Conservation (phyloP, 2,329 filamentous ascomycete genomes). For the Stachybotrys echinatus region DNA sequence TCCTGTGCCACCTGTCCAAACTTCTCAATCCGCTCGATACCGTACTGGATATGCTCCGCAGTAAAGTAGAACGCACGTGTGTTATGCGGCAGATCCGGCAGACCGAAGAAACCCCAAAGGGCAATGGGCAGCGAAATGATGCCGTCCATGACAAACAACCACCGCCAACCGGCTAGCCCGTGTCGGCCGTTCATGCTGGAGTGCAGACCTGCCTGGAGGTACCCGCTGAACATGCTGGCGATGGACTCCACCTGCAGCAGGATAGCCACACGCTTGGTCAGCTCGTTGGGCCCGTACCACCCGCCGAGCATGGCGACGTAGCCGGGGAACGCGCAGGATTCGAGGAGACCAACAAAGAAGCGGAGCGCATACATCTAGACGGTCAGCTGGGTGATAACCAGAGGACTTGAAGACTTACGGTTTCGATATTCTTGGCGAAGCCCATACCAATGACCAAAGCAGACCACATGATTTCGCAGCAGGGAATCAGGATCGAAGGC, state of each 20-base stretch:
- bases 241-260: constrained; percentile 16
- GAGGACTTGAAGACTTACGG: constrained; percentile 6
- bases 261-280: constrained; percentile 21
- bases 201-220: constrained; percentile 30
- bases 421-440: constrained; percentile 14
- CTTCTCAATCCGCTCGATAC: not conserved
- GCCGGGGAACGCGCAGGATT: constrained; percentile 18
- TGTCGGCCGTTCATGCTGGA: constrained; percentile 23
- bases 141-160: constrained; percentile 33
- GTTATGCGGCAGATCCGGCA: constrained; percentile 8
- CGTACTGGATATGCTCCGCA: not conserved
- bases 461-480: constrained; percentile 19
- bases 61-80: not conserved
- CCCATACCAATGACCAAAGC: constrained; percentile 18
- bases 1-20: not conserved
- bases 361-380: constrained; percentile 15
- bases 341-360: constrained; percentile 24
- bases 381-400: constrained; percentile 10
- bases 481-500: constrained; percentile 23
- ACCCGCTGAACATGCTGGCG: constrained; percentile 21
- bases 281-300: constrained; percentile 23
- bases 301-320: constrained; percentile 19
- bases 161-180: constrained; percentile 29
- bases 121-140: constrained; percentile 11
- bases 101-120: constrained; percentile 10